Evolutionary conservation across 768 basidiomycete species (phyloP).

Genomic region (Zangia roseola): DNA sequence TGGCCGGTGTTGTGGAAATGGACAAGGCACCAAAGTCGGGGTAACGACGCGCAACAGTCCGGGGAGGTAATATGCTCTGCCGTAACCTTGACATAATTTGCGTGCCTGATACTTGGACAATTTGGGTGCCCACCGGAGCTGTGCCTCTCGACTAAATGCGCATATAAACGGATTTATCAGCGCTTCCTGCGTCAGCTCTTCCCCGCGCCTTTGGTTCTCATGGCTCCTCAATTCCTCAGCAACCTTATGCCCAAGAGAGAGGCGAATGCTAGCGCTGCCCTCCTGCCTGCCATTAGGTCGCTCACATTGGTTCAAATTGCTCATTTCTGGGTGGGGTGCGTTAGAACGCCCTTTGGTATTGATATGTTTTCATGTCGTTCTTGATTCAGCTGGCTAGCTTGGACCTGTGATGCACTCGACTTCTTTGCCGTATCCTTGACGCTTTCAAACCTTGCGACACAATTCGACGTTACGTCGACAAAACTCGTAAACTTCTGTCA

Average conservation of each 20-base stretch:
- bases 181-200: not conserved
- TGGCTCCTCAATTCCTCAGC: conserved; percentile 37
- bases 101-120: conserved; percentile 18
- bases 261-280: conserved; percentile 30
- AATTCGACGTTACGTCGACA: conserved; percentile 45
- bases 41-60: too few relatives aligned
- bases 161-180: conserved; percentile 10
- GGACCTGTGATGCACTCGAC: conserved; percentile 86
- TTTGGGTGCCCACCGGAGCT: conserved; percentile 5
- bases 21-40: too few relatives aligned
- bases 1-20: too few relatives aligned
- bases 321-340: conserved; percentile 58
- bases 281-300: conserved; percentile 41
- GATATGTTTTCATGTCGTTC: not conserved
- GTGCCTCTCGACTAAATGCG: conserved; percentile 3
- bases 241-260: conserved; percentile 53
- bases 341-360: not conserved
- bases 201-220: not conserved
- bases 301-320: conserved; percentile 56
- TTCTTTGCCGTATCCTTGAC: conserved; percentile 78
- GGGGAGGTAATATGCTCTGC: too few relatives aligned
- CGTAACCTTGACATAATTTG: conserved; percentile 12
- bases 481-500: conserved; percentile 39
- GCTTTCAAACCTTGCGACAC: conserved; percentile 42
- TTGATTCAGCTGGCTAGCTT: conserved; percentile 66